Evolutionary conservation across 108 stramenopile genomes (phyloP).

Genomic region (Stephanodiscus minutulus): DNA sequence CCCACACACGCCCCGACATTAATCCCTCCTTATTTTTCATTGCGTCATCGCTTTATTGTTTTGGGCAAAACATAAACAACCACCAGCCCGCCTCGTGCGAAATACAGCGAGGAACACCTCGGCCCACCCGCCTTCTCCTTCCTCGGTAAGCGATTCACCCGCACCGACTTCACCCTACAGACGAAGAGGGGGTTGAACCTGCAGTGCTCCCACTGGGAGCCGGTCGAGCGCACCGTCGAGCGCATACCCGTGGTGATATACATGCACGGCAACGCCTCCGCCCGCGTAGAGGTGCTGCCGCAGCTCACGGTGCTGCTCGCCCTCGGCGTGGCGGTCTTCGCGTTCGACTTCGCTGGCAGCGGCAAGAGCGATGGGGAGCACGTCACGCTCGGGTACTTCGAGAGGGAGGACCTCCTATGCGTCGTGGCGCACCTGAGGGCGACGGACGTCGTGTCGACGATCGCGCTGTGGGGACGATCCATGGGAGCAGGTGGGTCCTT

Average conservation of each 20-base stretch:
- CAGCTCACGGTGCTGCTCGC: slow-evolving; percentile 69
- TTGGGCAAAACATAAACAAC: not conserved
- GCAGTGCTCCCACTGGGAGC: slow-evolving; percentile 96
- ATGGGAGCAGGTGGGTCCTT: slow-evolving; percentile 90
- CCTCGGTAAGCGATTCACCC: slow-evolving; percentile 85
- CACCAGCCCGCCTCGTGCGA: slow-evolving; percentile 33
- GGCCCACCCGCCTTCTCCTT: slow-evolving; percentile 87
- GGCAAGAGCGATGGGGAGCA: slow-evolving; percentile 96
- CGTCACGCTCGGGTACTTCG: slow-evolving; percentile 96
- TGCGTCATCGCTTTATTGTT: not conserved
- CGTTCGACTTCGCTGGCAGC: slow-evolving; percentile 98
- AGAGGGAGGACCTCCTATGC: slow-evolving; percentile 95
- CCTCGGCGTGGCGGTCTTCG: slow-evolving; percentile 92
- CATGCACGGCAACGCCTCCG: slow-evolving; percentile 71
- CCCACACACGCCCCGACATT: not conserved
- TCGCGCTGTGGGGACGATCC: slow-evolving; percentile 97
- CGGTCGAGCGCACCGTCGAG: slow-evolving; percentile 78
- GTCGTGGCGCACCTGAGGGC: slow-evolving; percentile 91
- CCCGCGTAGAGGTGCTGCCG: slow-evolving; percentile 64
- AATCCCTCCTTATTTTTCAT: not conserved
- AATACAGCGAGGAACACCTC: slow-evolving; percentile 69
- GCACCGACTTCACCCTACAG: slow-evolving; percentile 91
- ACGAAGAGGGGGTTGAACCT: slow-evolving; percentile 88
- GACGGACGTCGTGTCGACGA: slow-evolving; percentile 88
- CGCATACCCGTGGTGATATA: slow-evolving; percentile 74